Percentiles rank a stretch among this genome's conserved stretches.
phyloP scores from a whole-genome alignment of 148 eudicot species.

The Persicaria maculosa region DNA sequence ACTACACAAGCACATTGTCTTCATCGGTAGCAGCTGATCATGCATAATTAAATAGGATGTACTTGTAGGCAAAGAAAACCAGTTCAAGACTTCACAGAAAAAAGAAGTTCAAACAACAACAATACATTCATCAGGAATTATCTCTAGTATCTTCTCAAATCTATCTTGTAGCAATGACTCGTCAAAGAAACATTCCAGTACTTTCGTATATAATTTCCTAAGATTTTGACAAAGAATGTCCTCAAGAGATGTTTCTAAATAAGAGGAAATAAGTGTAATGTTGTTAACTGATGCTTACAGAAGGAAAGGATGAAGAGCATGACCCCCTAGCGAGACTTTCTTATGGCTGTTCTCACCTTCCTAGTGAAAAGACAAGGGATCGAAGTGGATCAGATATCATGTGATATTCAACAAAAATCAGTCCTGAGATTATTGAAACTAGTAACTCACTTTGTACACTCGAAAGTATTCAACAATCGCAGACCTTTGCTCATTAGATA shows the following conservation, averaged over 20 bases:
- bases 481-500: slow-evolving; percentile 71
- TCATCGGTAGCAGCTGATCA: neutral
- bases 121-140: no score
- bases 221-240: no score
- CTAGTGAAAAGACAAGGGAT: slow-evolving; percentile 19
- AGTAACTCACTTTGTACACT: slow-evolving; percentile 36
- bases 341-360: slow-evolving; percentile 63
- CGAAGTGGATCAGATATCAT: no score
- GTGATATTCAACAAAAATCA: no score
- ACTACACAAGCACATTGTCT: slow-evolving; percentile 35
- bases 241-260: no score
- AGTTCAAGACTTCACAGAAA: neutral
- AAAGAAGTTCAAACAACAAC: neutral
- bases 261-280: neutral
- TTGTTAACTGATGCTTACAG: slow-evolving; percentile 37
- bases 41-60: neutral
- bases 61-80: neutral
- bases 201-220: no score
- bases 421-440: no score
- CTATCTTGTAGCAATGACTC: no score
- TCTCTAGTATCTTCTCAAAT: no score
- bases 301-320: slow-evolving; percentile 63
- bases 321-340: slow-evolving; percentile 37
- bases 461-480: slow-evolving; percentile 72
- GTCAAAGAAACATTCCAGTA: no score